Conservation (phyloP, 164 flowering plant species). For the Hamamelis virginiana region DNA sequence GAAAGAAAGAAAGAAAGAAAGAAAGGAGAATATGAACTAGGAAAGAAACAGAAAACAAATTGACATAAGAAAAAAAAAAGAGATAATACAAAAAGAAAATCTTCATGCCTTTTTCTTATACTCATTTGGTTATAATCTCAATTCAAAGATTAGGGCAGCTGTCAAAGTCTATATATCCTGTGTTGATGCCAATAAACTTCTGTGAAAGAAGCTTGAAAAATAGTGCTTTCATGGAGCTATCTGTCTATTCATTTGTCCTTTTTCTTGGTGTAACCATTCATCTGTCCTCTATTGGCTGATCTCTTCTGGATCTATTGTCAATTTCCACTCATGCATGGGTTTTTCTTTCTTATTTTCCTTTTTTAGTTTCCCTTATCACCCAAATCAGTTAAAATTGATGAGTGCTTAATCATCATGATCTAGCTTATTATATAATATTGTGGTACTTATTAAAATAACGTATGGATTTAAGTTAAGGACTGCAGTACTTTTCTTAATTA, state of each 20-base stretch:
- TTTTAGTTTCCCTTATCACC: too few species aligned
- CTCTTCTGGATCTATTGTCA: too few species aligned
- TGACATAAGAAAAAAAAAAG: constrained; percentile 7
- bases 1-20: constrained; percentile 9
- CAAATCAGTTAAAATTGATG: too few species aligned
- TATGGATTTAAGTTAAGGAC: too few species aligned
- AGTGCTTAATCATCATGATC: too few species aligned
- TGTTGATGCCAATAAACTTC: not conserved
- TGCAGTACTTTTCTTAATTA: too few species aligned
- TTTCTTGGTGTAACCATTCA: too few species aligned
- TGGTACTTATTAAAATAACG: too few species aligned
- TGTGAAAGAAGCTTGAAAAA: not conserved
- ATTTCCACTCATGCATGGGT: too few species aligned
- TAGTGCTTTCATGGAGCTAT: not conserved
- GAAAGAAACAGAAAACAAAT: not conserved
- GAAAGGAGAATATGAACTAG: constrained; percentile 6
- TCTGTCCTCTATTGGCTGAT: too few species aligned
- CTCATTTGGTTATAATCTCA: not conserved
- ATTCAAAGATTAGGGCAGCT: not conserved
- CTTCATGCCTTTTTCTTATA: not conserved
- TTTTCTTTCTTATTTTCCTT: too few species aligned
- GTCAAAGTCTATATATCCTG: not conserved
- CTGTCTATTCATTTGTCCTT: not conserved
- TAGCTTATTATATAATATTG: too few species aligned
- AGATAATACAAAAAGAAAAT: constrained; percentile 2